Evolutionary conservation across 768 basidiomycete genomes (phyloP), one percentile per base, ranked within the genome.

Genomic region (Hygrocybe punicea): DNA sequence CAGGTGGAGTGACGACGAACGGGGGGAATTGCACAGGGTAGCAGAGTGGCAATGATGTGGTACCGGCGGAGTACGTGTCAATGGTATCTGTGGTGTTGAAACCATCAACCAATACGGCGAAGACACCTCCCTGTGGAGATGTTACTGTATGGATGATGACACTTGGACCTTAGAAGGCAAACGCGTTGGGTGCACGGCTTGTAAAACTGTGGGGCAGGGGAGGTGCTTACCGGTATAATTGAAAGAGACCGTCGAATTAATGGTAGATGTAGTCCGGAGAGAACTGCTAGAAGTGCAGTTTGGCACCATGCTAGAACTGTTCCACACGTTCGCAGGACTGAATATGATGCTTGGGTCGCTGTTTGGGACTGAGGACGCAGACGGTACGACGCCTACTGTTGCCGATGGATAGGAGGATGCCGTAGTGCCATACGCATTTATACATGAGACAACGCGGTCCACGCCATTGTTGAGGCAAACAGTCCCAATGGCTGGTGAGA

Each of bases 201-300:
- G n/a, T n/a, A n/a, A n/a, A n/a, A n/a, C n/a, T n/a, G n/a, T n/a
- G n/a, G n/a, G n/a, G n/a, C n/a, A n/a, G n/a, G n/a, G n/a, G n/a
- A n/a, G n/a, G 42, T 8, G 34, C 25, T 47, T 45, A 64, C 65
- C 65, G 3, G 65, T 60, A 51, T 64, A 66, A 51, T 61, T 63
- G 34, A 64, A 63, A 5, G 62, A 60, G 6, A 64, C 40, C 7
- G 63, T 60, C 1, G 65, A 54, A 44, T 66, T 64, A 8, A 64
- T 40, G 4, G 36, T 39, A 58, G 58, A 54, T 3, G 62, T 66
- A 24, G 51, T 34, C 16, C 56, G 58, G 11, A 63, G 36, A 2
- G 34, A 25, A 10, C 48, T 57, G 39, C 53, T 29, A 36, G 34
- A 51, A 49, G 51, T 48, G 29, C 53, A 56, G 23, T 35, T 47